Conservation (phyloP, 495 filamentous ascomycete genomes). For the Parathielavia hyrcaniae region DNA sequence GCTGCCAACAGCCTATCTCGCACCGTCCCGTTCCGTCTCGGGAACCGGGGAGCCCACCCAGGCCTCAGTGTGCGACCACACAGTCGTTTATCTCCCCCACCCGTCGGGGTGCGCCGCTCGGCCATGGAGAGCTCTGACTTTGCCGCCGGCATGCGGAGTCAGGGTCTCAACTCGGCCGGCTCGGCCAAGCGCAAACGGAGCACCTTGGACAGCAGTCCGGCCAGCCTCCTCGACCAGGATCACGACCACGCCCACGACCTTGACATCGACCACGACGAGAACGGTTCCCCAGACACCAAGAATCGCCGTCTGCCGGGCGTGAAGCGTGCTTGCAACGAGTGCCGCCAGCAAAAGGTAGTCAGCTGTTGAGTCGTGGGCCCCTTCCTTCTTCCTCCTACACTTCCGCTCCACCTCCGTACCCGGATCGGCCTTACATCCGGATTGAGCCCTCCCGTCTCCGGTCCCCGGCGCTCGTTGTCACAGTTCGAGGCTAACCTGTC, state of each 20-base stretch:
- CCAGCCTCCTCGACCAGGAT: slow-evolving; percentile 58
- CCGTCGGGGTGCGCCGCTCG: slow-evolving; percentile 8
- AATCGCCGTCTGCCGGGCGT: slow-evolving; percentile 51
- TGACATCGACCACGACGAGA: slow-evolving; percentile 60
- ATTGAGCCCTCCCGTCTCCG: background rate
- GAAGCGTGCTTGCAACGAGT: slow-evolving; percentile 91
- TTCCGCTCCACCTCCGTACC: background rate
- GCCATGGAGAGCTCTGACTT: slow-evolving; percentile 35
- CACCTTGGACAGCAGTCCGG: slow-evolving; percentile 56
- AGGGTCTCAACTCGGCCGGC: slow-evolving; percentile 32
- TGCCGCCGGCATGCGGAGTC: slow-evolving; percentile 38
- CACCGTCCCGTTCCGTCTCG: slow-evolving; percentile 26
- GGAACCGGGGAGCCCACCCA: slow-evolving; percentile 22
- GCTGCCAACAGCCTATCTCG: slow-evolving; percentile 27
- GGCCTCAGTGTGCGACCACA: background rate
- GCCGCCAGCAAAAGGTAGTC: slow-evolving; percentile 78
- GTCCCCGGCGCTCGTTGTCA: background rate
- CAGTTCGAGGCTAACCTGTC: slow-evolving; percentile 15
- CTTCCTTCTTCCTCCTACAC: background rate
- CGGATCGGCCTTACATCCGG: background rate
- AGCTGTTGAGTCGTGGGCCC: slow-evolving; percentile 1
- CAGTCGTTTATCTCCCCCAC: slow-evolving; percentile 13
- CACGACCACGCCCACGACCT: slow-evolving; percentile 53
- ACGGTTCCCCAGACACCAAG: slow-evolving; percentile 31
- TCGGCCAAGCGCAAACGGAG: slow-evolving; percentile 46